Conservation (phyloP, 2,329 filamentous ascomycete species). For the Colletotrichum godetiae region DNA sequence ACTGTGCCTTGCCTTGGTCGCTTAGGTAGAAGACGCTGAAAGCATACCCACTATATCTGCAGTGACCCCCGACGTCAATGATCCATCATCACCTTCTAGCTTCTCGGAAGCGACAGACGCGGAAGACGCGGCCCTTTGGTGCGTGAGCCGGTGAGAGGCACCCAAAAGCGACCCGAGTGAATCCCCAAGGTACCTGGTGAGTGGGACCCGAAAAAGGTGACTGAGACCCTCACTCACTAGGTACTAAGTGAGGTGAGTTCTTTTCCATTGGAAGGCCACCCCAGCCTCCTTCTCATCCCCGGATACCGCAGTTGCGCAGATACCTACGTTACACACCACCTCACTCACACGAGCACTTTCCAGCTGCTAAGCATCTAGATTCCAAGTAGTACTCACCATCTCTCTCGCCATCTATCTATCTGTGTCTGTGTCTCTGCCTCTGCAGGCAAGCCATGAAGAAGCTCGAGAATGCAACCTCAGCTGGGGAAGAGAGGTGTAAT, state of each 20-base stretch:
- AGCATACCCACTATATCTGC: slow-evolving; percentile 11
- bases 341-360: neutral
- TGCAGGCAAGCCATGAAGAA: neutral
- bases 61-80: slow-evolving; percentile 4
- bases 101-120: neutral
- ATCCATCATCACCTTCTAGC: neutral
- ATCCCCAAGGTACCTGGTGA: neutral
- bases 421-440: neutral
- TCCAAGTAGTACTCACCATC: neutral
- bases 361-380: neutral
- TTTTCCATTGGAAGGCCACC: neutral
- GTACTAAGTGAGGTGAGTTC: neutral
- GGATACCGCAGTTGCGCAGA: neutral
- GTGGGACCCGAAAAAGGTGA: neutral
- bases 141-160: neutral
- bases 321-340: neutral
- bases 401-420: neutral
- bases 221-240: neutral
- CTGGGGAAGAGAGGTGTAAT: neutral
- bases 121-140: neutral
- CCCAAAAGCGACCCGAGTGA: neutral
- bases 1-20: neutral
- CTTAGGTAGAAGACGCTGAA: neutral
- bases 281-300: neutral
- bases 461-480: neutral